These are phyloP conservation scores for Penicillium cinerascens DNA, from an alignment of 495 filamentous ascomycete species.

Conservation along the genomic window DNA sequence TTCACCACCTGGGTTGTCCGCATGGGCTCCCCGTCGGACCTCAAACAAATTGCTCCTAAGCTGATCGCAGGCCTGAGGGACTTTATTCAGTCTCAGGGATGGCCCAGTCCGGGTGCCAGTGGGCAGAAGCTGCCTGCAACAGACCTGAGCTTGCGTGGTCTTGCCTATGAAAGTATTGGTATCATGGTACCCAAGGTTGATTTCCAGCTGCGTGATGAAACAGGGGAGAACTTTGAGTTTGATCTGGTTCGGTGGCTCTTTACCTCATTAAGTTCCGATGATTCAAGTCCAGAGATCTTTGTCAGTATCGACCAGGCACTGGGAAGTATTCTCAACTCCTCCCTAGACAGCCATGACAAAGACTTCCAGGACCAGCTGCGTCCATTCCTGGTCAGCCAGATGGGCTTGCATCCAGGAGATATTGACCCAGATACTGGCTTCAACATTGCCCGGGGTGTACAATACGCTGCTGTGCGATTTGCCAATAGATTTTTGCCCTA, in stretches of 20 bases:
- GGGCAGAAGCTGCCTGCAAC: constrained; percentile 49
- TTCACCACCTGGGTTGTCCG: constrained; percentile 86
- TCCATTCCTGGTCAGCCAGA: constrained; percentile 62
- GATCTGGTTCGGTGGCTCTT: constrained; percentile 75
- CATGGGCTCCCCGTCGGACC: constrained; percentile 57
- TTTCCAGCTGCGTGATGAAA: constrained; percentile 28
- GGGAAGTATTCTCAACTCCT: constrained; percentile 66
- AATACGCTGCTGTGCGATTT: constrained; percentile 82
- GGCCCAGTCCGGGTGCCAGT: constrained; percentile 61
- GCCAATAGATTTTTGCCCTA: constrained; percentile 87
- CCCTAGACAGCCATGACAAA: constrained; percentile 44
- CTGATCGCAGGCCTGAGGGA: constrained; percentile 68
- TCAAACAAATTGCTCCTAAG: constrained; percentile 61
- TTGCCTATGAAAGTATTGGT: constrained; percentile 83
- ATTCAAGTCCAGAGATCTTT: constrained; percentile 66
- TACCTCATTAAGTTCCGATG: constrained; percentile 73
- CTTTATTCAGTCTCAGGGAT: constrained; percentile 78
- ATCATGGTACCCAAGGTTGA: constrained; percentile 59
- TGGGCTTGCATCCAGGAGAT: constrained; percentile 54
- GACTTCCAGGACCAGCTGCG: constrained; percentile 49
- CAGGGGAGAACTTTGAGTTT: constrained; percentile 48
- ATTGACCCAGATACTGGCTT: constrained; percentile 36
- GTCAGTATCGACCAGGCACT: constrained; percentile 88
- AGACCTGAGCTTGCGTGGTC: constrained; percentile 62
- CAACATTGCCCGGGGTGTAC: constrained; percentile 58